These are phyloP conservation scores for Erodium texanum DNA, from an alignment of 441 rosid species.

Conservation along the genomic window DNA sequence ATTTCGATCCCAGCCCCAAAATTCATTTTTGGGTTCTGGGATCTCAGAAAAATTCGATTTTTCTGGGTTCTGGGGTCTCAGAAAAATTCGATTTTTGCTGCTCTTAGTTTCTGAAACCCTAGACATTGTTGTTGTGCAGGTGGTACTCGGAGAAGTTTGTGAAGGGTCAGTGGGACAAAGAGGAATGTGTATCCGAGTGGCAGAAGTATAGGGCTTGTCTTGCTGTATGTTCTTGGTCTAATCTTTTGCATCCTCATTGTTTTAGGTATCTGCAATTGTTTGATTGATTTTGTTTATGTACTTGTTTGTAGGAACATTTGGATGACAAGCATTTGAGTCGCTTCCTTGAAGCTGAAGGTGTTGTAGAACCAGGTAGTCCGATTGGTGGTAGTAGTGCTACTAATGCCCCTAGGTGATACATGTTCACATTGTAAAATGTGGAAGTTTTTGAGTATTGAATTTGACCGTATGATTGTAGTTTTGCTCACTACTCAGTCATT, in stretches of 20 bases:
- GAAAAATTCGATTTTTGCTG: background rate
- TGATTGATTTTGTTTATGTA: background rate
- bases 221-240: slow-evolving; percentile 33
- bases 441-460: background rate
- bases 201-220: slow-evolving; percentile 66
- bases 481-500: background rate
- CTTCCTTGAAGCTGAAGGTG: slow-evolving; percentile 53
- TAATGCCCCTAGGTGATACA: slow-evolving; percentile 17
- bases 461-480: background rate
- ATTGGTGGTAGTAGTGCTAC: slow-evolving; percentile 17
- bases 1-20: background rate
- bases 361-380: slow-evolving; percentile 23
- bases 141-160: slow-evolving; percentile 83
- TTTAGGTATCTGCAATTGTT: background rate
- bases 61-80: background rate
- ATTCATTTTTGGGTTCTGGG: background rate
- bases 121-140: slow-evolving; percentile 23
- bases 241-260: background rate
- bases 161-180: slow-evolving; percentile 72
- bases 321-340: slow-evolving; percentile 68
- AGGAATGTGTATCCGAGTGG: slow-evolving; percentile 66
- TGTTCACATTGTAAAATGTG: background rate
- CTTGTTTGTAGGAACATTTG: slow-evolving; percentile 49
- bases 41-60: background rate
- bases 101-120: slow-evolving; percentile 9